Conservation (phyloP, 371 early-diverging fungal species). For the Globomyces sp. region DNA sequence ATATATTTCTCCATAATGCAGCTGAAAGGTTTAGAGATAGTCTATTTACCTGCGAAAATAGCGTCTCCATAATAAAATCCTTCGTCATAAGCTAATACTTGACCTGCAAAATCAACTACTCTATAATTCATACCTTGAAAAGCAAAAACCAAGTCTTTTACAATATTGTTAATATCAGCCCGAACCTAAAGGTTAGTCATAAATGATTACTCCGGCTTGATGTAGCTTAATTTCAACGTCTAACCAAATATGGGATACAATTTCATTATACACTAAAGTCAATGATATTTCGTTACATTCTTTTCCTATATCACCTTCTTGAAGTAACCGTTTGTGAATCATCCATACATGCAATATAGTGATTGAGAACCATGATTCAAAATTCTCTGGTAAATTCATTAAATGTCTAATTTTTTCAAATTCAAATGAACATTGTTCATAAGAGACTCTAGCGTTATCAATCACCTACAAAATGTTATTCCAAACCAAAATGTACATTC, state of each 20-base stretch:
- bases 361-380: constrained; percentile 93
- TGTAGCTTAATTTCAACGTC: constrained; percentile 70
- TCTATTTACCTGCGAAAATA: constrained; percentile 72
- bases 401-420: constrained; percentile 39
- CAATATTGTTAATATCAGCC: constrained; percentile 26
- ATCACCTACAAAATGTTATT: constrained; percentile 13
- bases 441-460: constrained; percentile 36
- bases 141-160: constrained; percentile 76
- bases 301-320: constrained; percentile 49
- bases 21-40: no score
- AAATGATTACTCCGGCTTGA: constrained; percentile 41
- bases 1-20: no score
- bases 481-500: constrained; percentile 17
- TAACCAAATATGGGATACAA: constrained; percentile 85
- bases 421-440: constrained; percentile 41
- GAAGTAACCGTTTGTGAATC: constrained; percentile 70
- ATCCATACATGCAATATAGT: constrained; percentile 94
- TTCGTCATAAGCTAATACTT: constrained; percentile 90
- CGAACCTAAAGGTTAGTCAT: neutral
- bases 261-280: constrained; percentile 67
- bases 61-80: constrained; percentile 88
- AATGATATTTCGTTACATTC: constrained; percentile 24
- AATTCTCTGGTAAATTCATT: constrained; percentile 76
- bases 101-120: constrained; percentile 18
- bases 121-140: constrained; percentile 65